These are phyloP conservation scores for Calonectria hongkongensis DNA, from an alignment of 2,329 filamentous ascomycete genomes.

Conservation along the genomic window DNA sequence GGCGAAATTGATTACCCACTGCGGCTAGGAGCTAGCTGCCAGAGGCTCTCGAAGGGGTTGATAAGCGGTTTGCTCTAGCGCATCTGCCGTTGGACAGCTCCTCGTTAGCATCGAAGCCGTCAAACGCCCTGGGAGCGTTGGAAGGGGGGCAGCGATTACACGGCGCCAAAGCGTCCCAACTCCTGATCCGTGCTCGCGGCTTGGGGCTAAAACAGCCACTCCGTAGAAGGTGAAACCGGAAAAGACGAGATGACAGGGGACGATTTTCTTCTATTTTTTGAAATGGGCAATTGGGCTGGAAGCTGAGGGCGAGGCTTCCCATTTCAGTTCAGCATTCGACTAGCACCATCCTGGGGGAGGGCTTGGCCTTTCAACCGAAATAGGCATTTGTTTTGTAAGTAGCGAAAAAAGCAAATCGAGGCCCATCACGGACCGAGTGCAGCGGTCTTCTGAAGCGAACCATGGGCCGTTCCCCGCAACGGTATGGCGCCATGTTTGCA, in stretches of 20 bases:
- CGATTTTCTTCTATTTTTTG: slow-evolving; percentile 8
- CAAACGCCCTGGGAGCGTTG: background rate
- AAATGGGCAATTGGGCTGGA: background rate
- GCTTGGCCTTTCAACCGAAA: background rate
- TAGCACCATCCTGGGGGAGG: background rate
- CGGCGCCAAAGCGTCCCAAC: slow-evolving; percentile 3
- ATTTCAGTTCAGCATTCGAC: background rate
- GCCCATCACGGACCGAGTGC: background rate
- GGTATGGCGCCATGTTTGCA: slow-evolving; percentile 9
- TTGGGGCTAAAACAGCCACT: slow-evolving; percentile 8
- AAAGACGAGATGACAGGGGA: background rate
- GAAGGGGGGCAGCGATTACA: too few species aligned
- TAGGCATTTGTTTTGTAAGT: background rate
- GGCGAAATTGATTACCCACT: background rate
- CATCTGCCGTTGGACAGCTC: background rate
- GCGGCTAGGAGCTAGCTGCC: background rate
- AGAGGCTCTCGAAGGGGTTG: background rate
- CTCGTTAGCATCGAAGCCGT: background rate
- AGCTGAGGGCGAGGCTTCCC: slow-evolving; percentile 2
- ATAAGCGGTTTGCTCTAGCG: slow-evolving; percentile 4
- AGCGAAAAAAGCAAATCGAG: background rate
- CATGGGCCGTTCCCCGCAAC: slow-evolving; percentile 5
- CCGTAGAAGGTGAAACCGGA: slow-evolving; percentile 19
- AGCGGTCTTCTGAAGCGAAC: background rate
- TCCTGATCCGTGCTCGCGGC: background rate